Conservation (phyloP, 2,329 filamentous ascomycete species). For the Botryosphaeria agaves region DNA sequence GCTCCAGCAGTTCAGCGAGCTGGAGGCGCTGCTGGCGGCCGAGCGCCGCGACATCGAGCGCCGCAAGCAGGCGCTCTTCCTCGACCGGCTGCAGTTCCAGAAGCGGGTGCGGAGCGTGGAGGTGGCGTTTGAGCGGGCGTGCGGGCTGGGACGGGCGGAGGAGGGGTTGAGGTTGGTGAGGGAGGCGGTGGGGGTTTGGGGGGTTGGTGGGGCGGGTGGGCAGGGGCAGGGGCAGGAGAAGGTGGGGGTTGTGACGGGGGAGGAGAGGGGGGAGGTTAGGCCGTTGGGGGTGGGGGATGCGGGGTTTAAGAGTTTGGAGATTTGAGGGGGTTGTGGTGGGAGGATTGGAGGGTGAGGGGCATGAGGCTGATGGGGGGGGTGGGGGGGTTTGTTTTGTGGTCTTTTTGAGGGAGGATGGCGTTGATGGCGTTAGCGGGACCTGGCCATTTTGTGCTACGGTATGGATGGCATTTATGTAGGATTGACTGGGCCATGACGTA, state of each 20-base stretch:
- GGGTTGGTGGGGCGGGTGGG: conserved; percentile 1
- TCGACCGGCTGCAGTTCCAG: conserved; percentile 82
- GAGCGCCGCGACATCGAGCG: conserved; percentile 87
- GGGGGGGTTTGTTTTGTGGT: too few relatives aligned
- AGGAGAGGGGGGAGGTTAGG: conserved; percentile 10
- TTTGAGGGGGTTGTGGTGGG: conserved; percentile 10
- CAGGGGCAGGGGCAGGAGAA: too few relatives aligned
- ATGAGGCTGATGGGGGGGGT: too few relatives aligned
- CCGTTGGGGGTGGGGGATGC: conserved; percentile 15
- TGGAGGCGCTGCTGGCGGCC: conserved; percentile 80
- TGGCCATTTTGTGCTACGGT: too few relatives aligned
- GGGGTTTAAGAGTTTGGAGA: conserved; percentile 17
- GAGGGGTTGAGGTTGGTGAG: conserved; percentile 2
- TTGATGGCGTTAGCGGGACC: too few relatives aligned
- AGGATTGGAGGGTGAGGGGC: too few relatives aligned
- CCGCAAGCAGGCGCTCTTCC: conserved; percentile 79
- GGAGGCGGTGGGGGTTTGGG: background rate
- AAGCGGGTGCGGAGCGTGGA: conserved; percentile 72
- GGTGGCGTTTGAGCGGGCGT: conserved; percentile 44
- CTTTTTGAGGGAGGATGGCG: too few relatives aligned
- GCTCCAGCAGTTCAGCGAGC: conserved; percentile 87
- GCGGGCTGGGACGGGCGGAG: conserved; percentile 1
- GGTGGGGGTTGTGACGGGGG: too few relatives aligned
- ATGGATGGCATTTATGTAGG: too few relatives aligned
- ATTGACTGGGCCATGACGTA: too few relatives aligned